Percentiles rank a stretch among this genome's conserved stretches.
phyloP scores from a whole-genome alignment of 2,329 filamentous ascomycete species.

The Aspergillus brasiliensis region DNA sequence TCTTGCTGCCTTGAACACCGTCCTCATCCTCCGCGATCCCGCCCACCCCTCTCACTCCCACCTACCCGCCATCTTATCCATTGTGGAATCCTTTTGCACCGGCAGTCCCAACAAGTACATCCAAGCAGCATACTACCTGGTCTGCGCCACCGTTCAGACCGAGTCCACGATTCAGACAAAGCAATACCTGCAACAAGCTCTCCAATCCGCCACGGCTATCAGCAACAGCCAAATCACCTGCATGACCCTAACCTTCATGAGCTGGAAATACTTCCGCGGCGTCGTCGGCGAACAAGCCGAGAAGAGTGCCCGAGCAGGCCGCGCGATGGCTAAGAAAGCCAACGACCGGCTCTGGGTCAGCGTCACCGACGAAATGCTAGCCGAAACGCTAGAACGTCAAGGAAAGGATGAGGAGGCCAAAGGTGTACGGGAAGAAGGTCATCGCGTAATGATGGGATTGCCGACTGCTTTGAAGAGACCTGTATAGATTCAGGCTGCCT shows the following conservation, averaged over 20 bases:
- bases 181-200: constrained; percentile 71
- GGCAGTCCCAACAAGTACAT: constrained; percentile 74
- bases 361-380: constrained; percentile 77
- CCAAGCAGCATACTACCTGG: constrained; percentile 73
- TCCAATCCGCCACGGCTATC: constrained; percentile 68
- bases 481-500: not conserved
- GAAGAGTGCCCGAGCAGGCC: constrained; percentile 72
- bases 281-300: constrained; percentile 79
- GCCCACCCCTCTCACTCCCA: constrained; percentile 59
- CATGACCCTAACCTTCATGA: constrained; percentile 84
- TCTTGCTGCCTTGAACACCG: constrained; percentile 64
- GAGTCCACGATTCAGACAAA: constrained; percentile 76
- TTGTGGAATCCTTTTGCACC: constrained; percentile 67
- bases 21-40: constrained; percentile 72
- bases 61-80: constrained; percentile 63
- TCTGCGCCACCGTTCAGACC: constrained; percentile 68
- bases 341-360: constrained; percentile 76
- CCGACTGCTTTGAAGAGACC: constrained; percentile 40
- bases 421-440: constrained; percentile 48
- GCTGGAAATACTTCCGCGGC: constrained; percentile 76
- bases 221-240: constrained; percentile 79
- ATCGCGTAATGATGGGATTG: constrained; percentile 40
- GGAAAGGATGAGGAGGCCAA: constrained; percentile 61
- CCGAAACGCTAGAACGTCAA: constrained; percentile 72
- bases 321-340: constrained; percentile 67